Evolutionary conservation across 345 rosid species (phyloP).

Genomic region (Brassica nigra): DNA sequence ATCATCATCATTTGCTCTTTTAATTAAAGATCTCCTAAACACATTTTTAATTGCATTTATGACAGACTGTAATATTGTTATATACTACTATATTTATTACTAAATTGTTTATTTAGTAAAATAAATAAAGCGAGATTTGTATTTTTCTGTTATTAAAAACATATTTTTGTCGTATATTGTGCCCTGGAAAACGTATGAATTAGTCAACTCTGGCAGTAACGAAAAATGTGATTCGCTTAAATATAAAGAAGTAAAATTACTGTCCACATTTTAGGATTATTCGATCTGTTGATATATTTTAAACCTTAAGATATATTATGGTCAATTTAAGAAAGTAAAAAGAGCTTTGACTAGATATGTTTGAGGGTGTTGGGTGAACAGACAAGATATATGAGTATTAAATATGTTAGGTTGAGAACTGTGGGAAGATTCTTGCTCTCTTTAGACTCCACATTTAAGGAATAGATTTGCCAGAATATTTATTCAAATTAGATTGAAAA

Average conservation of each 20-base stretch:
- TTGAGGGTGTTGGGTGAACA: constrained; percentile 28
- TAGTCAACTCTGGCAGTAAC: constrained; percentile 28
- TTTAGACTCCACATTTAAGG: constrained; percentile 31
- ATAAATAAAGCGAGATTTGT: not conserved
- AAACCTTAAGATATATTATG: not conserved
- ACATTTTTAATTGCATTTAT: not conserved
- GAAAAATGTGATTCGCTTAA: not conserved
- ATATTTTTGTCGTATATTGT: constrained; percentile 25
- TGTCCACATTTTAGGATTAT: constrained; percentile 1
- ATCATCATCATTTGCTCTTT: constrained; percentile 12
- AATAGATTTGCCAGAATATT: constrained; percentile 1
- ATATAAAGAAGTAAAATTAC: not conserved
- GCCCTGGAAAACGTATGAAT: constrained; percentile 1
- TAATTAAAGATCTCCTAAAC: not conserved
- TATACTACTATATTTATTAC: not conserved
- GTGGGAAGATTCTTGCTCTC: constrained; percentile 33
- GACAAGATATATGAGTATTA: constrained; percentile 26
- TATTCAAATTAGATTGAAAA: constrained; percentile 11
- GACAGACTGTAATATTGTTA: not conserved
- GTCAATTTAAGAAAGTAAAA: constrained; percentile 17
- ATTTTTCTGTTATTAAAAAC: not conserved
- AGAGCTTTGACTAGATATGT: not conserved
- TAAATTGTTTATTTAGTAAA: not conserved
- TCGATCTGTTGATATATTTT: not conserved
- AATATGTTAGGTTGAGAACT: constrained; percentile 31